Conservation (phyloP, 2,329 filamentous ascomycete genomes). For the Colletotrichum sp. region DNA sequence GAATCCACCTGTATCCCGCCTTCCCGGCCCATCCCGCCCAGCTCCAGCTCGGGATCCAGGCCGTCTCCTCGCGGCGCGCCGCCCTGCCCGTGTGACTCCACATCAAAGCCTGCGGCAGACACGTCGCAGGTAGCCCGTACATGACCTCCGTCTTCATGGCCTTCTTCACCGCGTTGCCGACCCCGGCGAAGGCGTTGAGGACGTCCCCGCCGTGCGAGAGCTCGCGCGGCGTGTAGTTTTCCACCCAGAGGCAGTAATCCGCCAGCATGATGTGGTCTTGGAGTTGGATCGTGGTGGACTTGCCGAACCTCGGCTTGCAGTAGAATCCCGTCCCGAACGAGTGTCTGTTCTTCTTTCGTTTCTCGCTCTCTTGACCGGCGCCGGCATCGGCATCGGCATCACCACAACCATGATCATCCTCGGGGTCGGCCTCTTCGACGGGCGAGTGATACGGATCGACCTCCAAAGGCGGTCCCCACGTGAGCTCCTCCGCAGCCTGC, state of each 20-base stretch:
- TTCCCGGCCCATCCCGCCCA: conserved; percentile 1
- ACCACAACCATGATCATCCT: not conserved
- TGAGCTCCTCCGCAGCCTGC: conserved; percentile 3
- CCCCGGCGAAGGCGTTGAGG: conserved; percentile 14
- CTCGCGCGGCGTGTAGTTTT: conserved; percentile 40
- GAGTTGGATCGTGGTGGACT: not conserved
- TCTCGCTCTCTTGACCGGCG: not conserved
- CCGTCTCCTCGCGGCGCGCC: not conserved
- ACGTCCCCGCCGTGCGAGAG: conserved; percentile 9
- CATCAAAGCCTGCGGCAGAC: not conserved
- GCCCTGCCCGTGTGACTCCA: not conserved
- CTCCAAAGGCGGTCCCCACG: not conserved
- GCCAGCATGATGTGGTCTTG: conserved; percentile 25
- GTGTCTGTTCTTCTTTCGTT: not conserved
- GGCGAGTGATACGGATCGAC: not conserved
- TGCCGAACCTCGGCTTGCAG: not conserved
- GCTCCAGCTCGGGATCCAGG: conserved; percentile 1
- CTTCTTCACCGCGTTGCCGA: not conserved
- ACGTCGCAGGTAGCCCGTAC: not conserved
- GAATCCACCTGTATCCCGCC: not conserved
- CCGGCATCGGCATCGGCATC: not conserved
- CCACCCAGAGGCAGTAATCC: conserved; percentile 44
- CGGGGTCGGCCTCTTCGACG: not conserved
- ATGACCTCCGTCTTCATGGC: not conserved
- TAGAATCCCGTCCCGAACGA: not conserved